Base-by-base conservation (phyloP, 2,329 filamentous ascomycete species). In the Aureobasidium sp. region DNA sequence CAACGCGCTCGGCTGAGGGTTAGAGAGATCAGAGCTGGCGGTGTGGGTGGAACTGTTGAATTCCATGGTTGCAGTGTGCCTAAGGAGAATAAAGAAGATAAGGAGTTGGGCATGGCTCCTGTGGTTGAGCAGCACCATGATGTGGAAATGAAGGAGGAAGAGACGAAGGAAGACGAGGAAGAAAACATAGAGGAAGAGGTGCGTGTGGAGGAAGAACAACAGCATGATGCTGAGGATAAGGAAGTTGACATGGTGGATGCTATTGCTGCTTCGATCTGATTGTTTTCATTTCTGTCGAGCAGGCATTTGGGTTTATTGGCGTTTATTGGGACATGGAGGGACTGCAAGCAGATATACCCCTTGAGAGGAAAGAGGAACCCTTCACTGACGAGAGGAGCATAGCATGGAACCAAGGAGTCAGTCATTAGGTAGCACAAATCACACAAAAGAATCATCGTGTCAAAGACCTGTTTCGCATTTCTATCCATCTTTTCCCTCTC, bases 1-100 rank as follows among this genome's bases (percentile, higher is more conserved):
- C 76, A 80, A 63, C 66, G 77, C 1, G 79, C 76, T 3, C 65
- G 72, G 9, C 63, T 79, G 58, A 66, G 76, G n/a, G 70, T 70
- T 36, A 72, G 72, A 3, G 74, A 73, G 63, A 72, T 73, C 34
- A 66, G 61, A 0, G 69, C 71, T 42, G 66, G 71, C 64, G 72
- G 70, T 3, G 70, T 63, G 15, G 66, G 64, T 27, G 65, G 64
- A 21, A 63, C 55, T 21, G 66, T 64, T 16, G 66, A 66, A 59
- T 50, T 65, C 30, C 64, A 67, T 58, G 39, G 30, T 11, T n/a
- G 21, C n/a, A 44, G 25, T 29, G 16, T 21, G 1, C 39, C 39
- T 1, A 34, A 16, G 30, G 53, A 34, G 16, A 54, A 32, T 15
- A 41, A 54, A 54, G 50, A 57, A n/a, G 53, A 57, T 11, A 57